Evolutionary conservation across 371 early-diverging fungal species (phyloP).

Genomic region (Mucor racemosus): DNA sequence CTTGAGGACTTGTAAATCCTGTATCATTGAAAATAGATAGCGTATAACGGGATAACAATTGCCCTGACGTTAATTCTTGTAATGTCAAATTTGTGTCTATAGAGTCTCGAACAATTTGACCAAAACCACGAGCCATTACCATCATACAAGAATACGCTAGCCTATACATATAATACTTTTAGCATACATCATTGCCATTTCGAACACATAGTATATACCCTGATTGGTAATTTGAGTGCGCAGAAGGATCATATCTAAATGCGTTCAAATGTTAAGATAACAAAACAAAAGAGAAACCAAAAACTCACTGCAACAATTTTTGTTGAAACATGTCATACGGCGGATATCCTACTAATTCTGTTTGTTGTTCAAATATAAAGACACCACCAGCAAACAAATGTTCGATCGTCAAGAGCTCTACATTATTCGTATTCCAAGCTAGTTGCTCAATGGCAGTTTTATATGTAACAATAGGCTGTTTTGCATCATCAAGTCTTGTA

Average conservation of each 20-base stretch:
- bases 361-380: constrained; percentile 33
- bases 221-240: neutral
- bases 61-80: constrained; percentile 29
- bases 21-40: constrained; percentile 33
- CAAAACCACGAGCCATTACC: constrained; percentile 56
- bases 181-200: neutral
- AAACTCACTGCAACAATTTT: constrained; percentile 17
- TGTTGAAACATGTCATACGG: constrained; percentile 50
- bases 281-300: neutral
- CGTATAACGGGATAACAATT: constrained; percentile 13
- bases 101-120: constrained; percentile 35
- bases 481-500: neutral
- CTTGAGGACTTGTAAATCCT: constrained; percentile 55
- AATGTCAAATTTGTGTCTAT: constrained; percentile 19
- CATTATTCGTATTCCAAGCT: constrained; percentile 27
- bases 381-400: constrained; percentile 49
- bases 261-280: constrained; percentile 25
- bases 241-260: constrained; percentile 19
- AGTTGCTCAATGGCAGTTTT: constrained; percentile 28
- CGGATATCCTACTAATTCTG: constrained; percentile 45
- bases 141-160: constrained; percentile 62
- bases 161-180: constrained; percentile 38
- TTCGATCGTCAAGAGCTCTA: constrained; percentile 33
- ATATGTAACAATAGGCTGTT: constrained; percentile 18
- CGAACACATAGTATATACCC: neutral